Conservation (phyloP, 495 filamentous ascomycete genomes). For the Neurospora cerealis region DNA sequence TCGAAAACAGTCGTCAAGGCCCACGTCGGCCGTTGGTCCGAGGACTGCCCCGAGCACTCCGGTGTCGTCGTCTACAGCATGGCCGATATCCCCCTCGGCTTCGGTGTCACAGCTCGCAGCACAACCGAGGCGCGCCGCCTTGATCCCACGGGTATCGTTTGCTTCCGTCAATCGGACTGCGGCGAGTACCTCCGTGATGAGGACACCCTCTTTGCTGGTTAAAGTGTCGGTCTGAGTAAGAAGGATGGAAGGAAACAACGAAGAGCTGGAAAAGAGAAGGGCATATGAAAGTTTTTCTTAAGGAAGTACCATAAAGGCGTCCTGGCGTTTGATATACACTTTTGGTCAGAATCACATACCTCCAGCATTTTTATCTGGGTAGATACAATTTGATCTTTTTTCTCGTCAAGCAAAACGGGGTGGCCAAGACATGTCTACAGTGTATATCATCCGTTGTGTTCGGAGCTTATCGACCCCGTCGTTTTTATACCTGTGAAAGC, state of each 20-base stretch:
- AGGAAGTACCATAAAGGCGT: slow-evolving; percentile 11
- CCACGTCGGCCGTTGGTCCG: slow-evolving; percentile 78
- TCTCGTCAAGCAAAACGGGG: background rate
- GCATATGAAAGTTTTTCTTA: slow-evolving; percentile 4
- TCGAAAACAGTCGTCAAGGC: slow-evolving; percentile 59
- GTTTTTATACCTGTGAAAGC: background rate
- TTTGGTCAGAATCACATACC: background rate
- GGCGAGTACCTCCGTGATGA: slow-evolving; percentile 87
- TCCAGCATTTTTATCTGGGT: background rate
- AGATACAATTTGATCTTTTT: background rate
- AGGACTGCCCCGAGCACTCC: slow-evolving; percentile 76
- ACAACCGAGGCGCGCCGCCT: slow-evolving; percentile 70
- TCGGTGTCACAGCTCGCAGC: slow-evolving; percentile 60
- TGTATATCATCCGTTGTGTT: background rate
- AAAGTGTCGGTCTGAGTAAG: slow-evolving; percentile 1
- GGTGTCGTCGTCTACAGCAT: slow-evolving; percentile 68
- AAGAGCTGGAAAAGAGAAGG: background rate
- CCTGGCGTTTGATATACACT: slow-evolving; percentile 10
- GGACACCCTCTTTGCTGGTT: slow-evolving; percentile 44
- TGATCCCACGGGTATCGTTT: slow-evolving; percentile 79
- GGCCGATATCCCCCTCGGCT: slow-evolving; percentile 70
- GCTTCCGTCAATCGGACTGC: slow-evolving; percentile 79
- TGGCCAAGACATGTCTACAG: background rate
- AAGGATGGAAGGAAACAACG: background rate
- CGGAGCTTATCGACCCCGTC: background rate